Base-by-base conservation (phyloP, 441 rosid genomes). In the Erysimum cheiri region DNA sequence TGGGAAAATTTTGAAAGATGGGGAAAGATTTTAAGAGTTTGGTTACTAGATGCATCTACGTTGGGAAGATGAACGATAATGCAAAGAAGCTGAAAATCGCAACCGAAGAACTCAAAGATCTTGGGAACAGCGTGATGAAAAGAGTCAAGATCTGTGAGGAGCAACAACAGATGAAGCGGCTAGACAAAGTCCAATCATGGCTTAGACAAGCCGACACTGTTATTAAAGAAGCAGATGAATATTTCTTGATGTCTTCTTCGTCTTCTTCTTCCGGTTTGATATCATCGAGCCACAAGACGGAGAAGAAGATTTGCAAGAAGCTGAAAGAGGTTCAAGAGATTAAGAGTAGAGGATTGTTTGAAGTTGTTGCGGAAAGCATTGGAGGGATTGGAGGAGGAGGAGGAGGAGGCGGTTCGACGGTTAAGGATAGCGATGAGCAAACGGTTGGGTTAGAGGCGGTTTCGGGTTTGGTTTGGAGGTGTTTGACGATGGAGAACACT, bases 401-500 rank as follows among this genome's bases (percentile, higher is more conserved):
- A 24, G 59, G 61, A 12, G 63, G 53, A 0, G 41, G 56, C 6
- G 72, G 29, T 26, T 56, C 31, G 9, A 4, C 19, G 1, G 67
- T 69, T 48, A 71, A 49, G 24, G 67, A 53, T 62, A 67, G 6
- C 10, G 65, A 53, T 9, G 85, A 80, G 17, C 71, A 70, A 3
- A 71, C 80, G 0, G 35, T 78, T 11, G 89, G 90, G 0, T 43
- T 78, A n/a, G 84, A 82, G 8, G 72, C 70, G 3, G 69, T 24
- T 53, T 49, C 82, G 4, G 70, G 72, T 5, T 17, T 44, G 39
- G 79, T 77, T 4, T 81, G 85, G 90, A 41, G 81, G 3, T 77
- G 75, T 40, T 36, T 82, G 31, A 69, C 57, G 6, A 75, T 70
- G 10, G 63, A 75, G 28, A 70, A 66, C 44, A 71, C 76, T 14